Evolutionary conservation across 129 eudicot species (phyloP), one percentile per base, ranked within the genome.

Genomic region (Artemisia argyi): DNA sequence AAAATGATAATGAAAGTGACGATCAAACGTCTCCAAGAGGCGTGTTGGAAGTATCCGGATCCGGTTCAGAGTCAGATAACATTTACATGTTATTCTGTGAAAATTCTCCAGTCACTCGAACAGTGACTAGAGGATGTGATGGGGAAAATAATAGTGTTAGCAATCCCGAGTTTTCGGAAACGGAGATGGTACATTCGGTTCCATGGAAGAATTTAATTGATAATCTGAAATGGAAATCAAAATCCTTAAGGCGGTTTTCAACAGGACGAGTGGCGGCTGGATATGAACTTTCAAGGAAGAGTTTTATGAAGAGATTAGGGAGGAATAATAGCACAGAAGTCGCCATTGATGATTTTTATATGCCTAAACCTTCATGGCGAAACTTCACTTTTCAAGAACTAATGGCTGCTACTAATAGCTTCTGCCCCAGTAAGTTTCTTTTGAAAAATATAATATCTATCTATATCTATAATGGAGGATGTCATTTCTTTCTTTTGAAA

Each of bases 331-430:
- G 87, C 57, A 64, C 90, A 0, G 86, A 87, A 20, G 89, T 58
- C 24, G 42, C 70, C 24, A 66, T 68, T 51, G 80, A 78, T 60
- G 87, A 77, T 35, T 67, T 71, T 11, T 67, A 79, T 13, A 47
- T 76, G 65, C 84, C 95, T 0, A 93, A 93, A 69, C 98, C 95
- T 11, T 87, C 97, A 6, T 93, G 97, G 98, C 77, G 96, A 73
- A 93, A 84, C 73, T 93, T 89, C 72, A 81, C 35, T 18, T 83
- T 61, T 28, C 65, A 83, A 5, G 91, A 93, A 78, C 93, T 93
- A 22, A 72, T 59, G 10, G 79, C 75, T 47, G 98, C 98, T 18
- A 94, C 98, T 18, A 77, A 86, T 68, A 70, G 80, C 76, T 94
- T 90, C 68, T 74, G 82, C 75, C 80, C 87, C 18, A 97, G 98